These are phyloP conservation scores for Phaeotremella fagi DNA, from an alignment of 768 basidiomycete genomes.

Conservation along the genomic window DNA sequence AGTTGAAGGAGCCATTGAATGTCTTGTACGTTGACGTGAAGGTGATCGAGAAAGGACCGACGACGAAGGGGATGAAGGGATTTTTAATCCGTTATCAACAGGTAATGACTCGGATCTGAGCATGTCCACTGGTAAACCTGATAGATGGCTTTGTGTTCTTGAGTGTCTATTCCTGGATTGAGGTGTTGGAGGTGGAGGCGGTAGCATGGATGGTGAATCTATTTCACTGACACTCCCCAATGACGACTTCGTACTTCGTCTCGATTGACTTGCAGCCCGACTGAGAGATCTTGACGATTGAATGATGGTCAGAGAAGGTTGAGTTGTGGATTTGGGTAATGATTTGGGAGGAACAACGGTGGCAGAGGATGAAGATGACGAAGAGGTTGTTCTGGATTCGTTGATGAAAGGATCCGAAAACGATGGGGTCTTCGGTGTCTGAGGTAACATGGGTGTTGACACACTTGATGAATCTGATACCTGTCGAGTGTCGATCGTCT, in stretches of 20 bases:
- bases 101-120: neutral
- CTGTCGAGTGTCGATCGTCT: no score
- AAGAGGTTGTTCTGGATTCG: constrained; percentile 10
- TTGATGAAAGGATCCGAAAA: constrained; percentile 16
- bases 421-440: neutral
- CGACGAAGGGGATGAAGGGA: neutral
- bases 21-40: neutral
- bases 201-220: neutral
- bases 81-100: neutral
- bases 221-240: neutral
- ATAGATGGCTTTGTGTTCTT: constrained; percentile 12
- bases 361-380: constrained; percentile 16
- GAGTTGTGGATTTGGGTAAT: constrained; percentile 16
- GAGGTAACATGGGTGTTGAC: neutral
- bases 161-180: constrained; percentile 6
- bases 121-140: neutral
- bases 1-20: neutral
- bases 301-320: constrained; percentile 9
- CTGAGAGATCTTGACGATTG: constrained; percentile 3
- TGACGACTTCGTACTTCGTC: constrained; percentile 15
- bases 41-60: neutral
- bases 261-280: neutral
- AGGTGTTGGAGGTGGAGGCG: neutral
- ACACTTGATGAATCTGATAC: no score
- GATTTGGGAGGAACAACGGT: constrained; percentile 8